These are phyloP conservation scores for Talaromyces wortmannii DNA, from an alignment of 495 filamentous ascomycete genomes.

Conservation along the genomic window DNA sequence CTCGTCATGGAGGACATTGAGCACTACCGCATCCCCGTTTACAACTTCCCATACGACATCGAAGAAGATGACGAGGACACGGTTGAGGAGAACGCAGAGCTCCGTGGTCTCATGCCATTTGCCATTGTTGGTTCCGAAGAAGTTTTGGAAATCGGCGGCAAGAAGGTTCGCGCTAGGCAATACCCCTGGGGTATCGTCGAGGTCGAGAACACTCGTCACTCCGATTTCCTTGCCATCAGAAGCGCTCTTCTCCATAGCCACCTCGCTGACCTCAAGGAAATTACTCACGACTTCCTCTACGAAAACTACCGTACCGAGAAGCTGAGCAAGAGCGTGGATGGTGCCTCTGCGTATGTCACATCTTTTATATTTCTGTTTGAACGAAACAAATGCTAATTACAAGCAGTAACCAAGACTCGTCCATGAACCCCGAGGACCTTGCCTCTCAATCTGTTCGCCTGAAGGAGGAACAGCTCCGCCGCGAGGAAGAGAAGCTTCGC, in stretches of 20 bases:
- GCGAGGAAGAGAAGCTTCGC: constrained; percentile 98
- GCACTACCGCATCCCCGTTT: constrained; percentile 98
- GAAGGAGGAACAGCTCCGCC: constrained; percentile 97
- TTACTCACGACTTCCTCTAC: constrained; percentile 99
- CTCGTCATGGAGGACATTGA: constrained; percentile 99
- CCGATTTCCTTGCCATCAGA: constrained; percentile 94
- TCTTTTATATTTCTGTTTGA: background rate
- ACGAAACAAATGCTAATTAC: constrained; percentile 20
- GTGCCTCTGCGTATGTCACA: constrained; percentile 72
- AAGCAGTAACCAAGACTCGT: constrained; percentile 55
- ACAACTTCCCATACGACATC: constrained; percentile 99
- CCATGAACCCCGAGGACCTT: constrained; percentile 96
- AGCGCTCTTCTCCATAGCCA: constrained; percentile 95
- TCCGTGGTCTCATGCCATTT: constrained; percentile 96
- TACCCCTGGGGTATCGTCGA: constrained; percentile 99
- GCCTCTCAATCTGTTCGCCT: constrained; percentile 94
- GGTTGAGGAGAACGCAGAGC: constrained; percentile 96
- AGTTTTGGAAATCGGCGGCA: constrained; percentile 84
- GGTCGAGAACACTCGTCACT: constrained; percentile 98
- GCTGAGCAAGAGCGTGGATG: constrained; percentile 97
- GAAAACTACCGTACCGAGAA: constrained; percentile 99
- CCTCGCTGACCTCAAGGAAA: constrained; percentile 96
- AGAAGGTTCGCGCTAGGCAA: constrained; percentile 87
- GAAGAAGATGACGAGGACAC: constrained; percentile 99
- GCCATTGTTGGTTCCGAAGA: constrained; percentile 98